These are phyloP conservation scores for Raphanus raphanistrum DNA, from an alignment of 345 rosid species.

Conservation along the genomic window DNA sequence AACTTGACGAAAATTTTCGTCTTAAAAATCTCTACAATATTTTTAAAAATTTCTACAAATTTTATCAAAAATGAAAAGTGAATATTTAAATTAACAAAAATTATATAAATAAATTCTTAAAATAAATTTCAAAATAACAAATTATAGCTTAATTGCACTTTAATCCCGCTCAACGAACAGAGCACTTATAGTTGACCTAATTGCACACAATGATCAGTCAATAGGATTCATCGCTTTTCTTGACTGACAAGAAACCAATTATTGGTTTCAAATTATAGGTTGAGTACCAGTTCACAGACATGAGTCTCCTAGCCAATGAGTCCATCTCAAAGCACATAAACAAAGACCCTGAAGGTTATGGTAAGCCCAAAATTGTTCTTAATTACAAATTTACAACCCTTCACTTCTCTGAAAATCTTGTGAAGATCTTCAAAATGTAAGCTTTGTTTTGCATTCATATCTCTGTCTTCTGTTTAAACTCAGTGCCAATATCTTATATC, in stretches of 20 bases:
- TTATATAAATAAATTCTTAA: too few species aligned
- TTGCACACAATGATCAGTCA: background rate
- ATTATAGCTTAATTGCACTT: background rate
- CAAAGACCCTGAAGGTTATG: slow-evolving; percentile 89
- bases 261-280: slow-evolving; percentile 46
- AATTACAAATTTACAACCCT: background rate
- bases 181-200: background rate
- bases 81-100: too few species aligned
- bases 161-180: background rate
- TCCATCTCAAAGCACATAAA: slow-evolving; percentile 71
- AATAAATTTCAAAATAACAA: too few species aligned
- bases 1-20: too few species aligned
- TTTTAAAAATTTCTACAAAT: too few species aligned
- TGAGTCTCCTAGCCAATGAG: slow-evolving; percentile 91
- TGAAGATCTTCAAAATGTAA: too few species aligned
- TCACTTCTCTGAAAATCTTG: background rate
- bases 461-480: background rate
- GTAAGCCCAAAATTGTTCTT: slow-evolving; percentile 40
- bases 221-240: background rate
- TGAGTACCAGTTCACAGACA: slow-evolving; percentile 86
- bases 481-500: slow-evolving; percentile 71
- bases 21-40: too few species aligned
- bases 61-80: too few species aligned
- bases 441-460: background rate
- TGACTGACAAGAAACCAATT: slow-evolving; percentile 9